These are phyloP conservation scores for Geoglossum cookeanum DNA, from an alignment of 2,329 filamentous ascomycete species.

Conservation along the genomic window DNA sequence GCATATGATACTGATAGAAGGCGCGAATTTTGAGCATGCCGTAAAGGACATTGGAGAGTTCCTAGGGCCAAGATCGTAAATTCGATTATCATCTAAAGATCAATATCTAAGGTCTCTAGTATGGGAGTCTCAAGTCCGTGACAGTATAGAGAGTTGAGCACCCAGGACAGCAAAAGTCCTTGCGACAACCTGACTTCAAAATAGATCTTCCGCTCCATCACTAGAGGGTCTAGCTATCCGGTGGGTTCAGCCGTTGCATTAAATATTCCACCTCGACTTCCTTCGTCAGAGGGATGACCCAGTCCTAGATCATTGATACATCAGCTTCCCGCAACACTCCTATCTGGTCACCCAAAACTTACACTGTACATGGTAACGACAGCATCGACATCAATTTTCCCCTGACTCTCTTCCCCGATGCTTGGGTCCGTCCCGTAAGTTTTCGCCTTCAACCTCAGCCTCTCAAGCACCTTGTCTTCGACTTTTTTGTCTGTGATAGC, in stretches of 20 bases:
- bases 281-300: slow-evolving; percentile 95
- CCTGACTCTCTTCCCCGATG: slow-evolving; percentile 33
- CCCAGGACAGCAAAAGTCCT: background rate
- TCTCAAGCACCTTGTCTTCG: slow-evolving; percentile 77
- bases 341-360: slow-evolving; percentile 8
- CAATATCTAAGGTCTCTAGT: background rate
- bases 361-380: slow-evolving; percentile 72
- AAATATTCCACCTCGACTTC: slow-evolving; percentile 95
- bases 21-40: slow-evolving; percentile 51
- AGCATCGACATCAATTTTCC: slow-evolving; percentile 82
- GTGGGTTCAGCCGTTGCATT: slow-evolving; percentile 58
- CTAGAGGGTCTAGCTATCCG: background rate
- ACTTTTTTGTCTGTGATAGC: slow-evolving; percentile 83
- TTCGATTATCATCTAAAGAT: slow-evolving; percentile 10
- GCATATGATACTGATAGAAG: slow-evolving; percentile 74
- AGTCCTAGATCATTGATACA: slow-evolving; percentile 33
- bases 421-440: slow-evolving; percentile 88
- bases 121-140: background rate
- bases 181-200: background rate
- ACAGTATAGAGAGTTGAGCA: background rate
- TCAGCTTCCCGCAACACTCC: background rate
- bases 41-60: slow-evolving; percentile 62
- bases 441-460: slow-evolving; percentile 70
- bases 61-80: slow-evolving; percentile 31
- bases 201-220: background rate